These are phyloP conservation scores for Deinandra increscens DNA, from an alignment of 129 eudicot species.

Conservation along the genomic window DNA sequence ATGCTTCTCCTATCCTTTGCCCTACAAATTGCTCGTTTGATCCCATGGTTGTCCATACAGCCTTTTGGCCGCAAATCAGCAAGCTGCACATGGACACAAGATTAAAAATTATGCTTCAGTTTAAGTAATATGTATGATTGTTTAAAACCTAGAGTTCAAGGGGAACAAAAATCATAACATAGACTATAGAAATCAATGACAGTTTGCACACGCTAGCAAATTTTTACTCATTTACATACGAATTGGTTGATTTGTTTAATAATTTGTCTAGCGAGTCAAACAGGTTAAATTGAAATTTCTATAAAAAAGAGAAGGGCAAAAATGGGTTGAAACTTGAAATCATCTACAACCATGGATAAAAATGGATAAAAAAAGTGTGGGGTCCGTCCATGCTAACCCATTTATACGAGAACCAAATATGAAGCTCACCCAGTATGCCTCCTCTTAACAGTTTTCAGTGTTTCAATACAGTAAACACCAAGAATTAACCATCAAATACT, in stretches of 20 bases:
- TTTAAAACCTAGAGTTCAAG: neutral
- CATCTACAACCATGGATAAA: neutral
- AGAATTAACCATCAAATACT: neutral
- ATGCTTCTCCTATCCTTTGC: constrained; percentile 56
- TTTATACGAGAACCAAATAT: neutral
- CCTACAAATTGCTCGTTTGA: too few species aligned
- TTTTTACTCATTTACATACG: neutral
- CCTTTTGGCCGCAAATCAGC: constrained; percentile 88
- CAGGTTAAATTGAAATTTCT: neutral
- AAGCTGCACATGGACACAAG: constrained; percentile 51
- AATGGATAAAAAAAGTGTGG: too few species aligned
- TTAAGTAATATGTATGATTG: neutral
- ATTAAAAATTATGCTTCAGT: constrained; percentile 7
- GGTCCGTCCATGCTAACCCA: too few species aligned
- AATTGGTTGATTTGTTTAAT: neutral
- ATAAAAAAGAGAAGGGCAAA: neutral
- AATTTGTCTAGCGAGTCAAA: neutral
- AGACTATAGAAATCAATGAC: neutral
- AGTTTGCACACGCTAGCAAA: neutral
- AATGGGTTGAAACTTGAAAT: neutral
- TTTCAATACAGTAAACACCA: neutral
- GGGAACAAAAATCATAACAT: neutral
- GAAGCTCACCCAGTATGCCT: neutral
- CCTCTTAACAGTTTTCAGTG: neutral
- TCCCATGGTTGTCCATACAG: too few species aligned